phyloP scores from a whole-genome alignment of 345 rosid species.

The Barbarea vulgaris region DNA sequence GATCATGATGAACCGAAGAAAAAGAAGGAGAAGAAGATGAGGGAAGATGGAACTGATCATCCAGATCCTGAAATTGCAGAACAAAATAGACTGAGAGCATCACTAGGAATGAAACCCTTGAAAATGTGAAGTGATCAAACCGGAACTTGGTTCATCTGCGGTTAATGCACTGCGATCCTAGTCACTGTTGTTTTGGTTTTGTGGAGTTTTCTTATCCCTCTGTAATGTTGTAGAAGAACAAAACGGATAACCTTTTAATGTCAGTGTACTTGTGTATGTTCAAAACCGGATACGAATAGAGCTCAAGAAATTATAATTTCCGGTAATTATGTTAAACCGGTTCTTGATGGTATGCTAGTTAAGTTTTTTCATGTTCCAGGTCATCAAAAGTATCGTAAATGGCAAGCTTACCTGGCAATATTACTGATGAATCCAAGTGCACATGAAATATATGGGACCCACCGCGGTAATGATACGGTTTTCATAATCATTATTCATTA shows the following conservation, averaged over 20 bases:
- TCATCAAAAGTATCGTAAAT: not conserved
- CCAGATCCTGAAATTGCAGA: conserved; percentile 94
- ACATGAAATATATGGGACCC: conserved; percentile 1
- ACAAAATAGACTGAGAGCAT: conserved; percentile 76
- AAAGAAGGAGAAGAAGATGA: conserved; percentile 71
- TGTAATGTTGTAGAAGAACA: conserved; percentile 30
- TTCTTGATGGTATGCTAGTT: not conserved
- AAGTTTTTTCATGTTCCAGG: not conserved
- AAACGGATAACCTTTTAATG: not conserved
- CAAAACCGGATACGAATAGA: conserved; percentile 8
- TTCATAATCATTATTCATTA: conserved; percentile 31
- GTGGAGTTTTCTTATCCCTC: not conserved
- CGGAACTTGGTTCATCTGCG: not conserved
- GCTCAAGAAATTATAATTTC: not conserved
- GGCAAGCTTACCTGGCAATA: conserved; percentile 15
- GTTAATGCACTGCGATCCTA: not conserved
- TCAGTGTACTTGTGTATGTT: conserved; percentile 15
- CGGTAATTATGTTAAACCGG: not conserved
- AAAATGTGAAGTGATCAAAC: conserved; percentile 8
- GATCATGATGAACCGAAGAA: conserved; percentile 64
- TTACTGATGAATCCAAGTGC: not conserved
- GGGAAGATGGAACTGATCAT: conserved; percentile 81
- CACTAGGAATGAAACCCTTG: conserved; percentile 77
- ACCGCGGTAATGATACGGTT: conserved; percentile 19
- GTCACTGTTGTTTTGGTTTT: not conserved